Percentiles rank a stretch among this genome's conserved stretches.
Conservation (phyloP, 768 basidiomycete genomes). For the Sutorius australiensis region DNA sequence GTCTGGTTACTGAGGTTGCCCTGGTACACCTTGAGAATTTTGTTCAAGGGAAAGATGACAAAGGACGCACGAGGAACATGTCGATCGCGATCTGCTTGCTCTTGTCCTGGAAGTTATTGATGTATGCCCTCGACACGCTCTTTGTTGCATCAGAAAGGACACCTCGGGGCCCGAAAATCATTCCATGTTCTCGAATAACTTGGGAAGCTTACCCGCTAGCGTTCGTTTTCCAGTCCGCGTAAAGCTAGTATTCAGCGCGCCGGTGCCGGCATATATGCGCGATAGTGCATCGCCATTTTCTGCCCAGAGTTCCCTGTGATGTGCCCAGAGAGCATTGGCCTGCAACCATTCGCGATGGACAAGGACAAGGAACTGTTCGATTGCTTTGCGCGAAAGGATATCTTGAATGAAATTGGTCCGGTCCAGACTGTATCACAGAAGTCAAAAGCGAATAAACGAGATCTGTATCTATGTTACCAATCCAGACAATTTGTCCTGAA, state of each 20-base stretch:
- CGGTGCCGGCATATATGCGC: slow-evolving; percentile 91
- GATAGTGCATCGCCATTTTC: slow-evolving; percentile 94
- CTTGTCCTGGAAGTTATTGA: slow-evolving; percentile 97
- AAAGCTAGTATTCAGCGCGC: slow-evolving; percentile 92
- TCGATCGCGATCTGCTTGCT: slow-evolving; percentile 93
- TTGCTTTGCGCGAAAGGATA: slow-evolving; percentile 76
- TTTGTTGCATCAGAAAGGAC: slow-evolving; percentile 96
- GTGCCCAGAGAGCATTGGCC: slow-evolving; percentile 68
- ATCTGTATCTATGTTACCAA: slow-evolving; percentile 51
- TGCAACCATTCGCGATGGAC: slow-evolving; percentile 75
- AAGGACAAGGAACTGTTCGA: slow-evolving; percentile 80
- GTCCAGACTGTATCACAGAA: slow-evolving; percentile 61
- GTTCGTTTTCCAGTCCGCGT: slow-evolving; percentile 94
- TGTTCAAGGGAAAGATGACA: background rate
- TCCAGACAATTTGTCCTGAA: slow-evolving; percentile 96
- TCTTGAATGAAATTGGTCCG: slow-evolving; percentile 98
- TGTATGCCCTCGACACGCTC: slow-evolving; percentile 92
- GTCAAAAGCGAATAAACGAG: background rate
- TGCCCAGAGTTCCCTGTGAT: slow-evolving; percentile 94
- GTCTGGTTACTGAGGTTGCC: slow-evolving; percentile 88
- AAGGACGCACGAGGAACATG: slow-evolving; percentile 76
- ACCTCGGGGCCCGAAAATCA: slow-evolving; percentile 41
- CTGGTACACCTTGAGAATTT: slow-evolving; percentile 39
- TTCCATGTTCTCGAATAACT: background rate
- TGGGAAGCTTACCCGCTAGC: slow-evolving; percentile 57